Conservation (phyloP, 129 eudicot species). For the Smallanthus sonchifolius region DNA sequence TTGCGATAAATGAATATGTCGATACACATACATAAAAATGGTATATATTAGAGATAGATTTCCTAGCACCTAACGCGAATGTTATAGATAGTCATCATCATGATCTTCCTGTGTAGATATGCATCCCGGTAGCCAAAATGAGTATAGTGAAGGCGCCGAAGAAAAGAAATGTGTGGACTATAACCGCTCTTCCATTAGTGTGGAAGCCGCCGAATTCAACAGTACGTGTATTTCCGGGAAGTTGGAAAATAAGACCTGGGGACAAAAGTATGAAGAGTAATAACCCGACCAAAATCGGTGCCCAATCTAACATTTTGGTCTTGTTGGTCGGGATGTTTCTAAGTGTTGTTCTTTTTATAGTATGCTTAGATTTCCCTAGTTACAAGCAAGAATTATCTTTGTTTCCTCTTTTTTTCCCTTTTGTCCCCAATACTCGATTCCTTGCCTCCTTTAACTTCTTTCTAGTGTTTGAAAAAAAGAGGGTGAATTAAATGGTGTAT, state of each 20-base stretch:
- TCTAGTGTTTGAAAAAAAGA: constrained; percentile 20
- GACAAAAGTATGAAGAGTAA: constrained; percentile 42
- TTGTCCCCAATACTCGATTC: constrained; percentile 19
- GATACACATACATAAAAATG: neutral
- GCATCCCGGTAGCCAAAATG: constrained; percentile 53
- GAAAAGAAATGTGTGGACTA: constrained; percentile 56
- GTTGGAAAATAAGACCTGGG: constrained; percentile 51
- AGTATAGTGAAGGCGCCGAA: constrained; percentile 54
- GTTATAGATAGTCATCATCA: neutral
- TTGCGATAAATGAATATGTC: neutral
- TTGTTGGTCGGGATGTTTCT: constrained; percentile 14
- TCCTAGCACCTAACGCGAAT: neutral
- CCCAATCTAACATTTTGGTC: constrained; percentile 47
- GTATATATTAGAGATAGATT: neutral
- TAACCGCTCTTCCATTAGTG: constrained; percentile 46
- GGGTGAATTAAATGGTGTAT: neutral
- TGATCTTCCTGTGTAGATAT: constrained; percentile 37
- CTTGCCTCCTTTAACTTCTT: constrained; percentile 27
- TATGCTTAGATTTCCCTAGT: neutral
- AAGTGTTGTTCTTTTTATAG: constrained; percentile 2
- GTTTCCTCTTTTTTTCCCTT: neutral
- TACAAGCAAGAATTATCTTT: constrained; percentile 12
- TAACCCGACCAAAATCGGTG: constrained; percentile 40
- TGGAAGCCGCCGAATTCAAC: constrained; percentile 50
- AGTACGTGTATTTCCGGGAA: constrained; percentile 45